Conservation (phyloP, 257 asterid genomes). For the Jaltomata sinuosa region DNA sequence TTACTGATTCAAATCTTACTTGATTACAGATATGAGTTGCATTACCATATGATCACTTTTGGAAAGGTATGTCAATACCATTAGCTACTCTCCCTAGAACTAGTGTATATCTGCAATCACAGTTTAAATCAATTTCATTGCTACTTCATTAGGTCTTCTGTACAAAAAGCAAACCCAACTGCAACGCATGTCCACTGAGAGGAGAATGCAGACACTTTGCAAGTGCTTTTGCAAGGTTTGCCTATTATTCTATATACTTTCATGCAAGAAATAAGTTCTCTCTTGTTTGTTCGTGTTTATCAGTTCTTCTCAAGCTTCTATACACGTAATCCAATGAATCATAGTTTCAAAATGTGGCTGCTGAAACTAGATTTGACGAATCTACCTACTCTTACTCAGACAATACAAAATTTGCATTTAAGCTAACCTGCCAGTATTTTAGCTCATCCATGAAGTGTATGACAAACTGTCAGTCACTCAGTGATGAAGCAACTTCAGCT, state of each 20-base stretch:
- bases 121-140: background rate
- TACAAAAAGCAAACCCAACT: conserved; percentile 50
- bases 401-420: background rate
- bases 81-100: background rate
- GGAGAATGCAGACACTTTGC: conserved; percentile 61
- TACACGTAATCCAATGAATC: background rate
- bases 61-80: conserved; percentile 35
- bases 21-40: conserved; percentile 36
- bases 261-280: background rate
- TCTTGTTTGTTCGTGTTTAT: background rate
- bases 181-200: conserved; percentile 55
- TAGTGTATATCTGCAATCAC: background rate
- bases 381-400: background rate
- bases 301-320: background rate
- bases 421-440: background rate
- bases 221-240: conserved; percentile 50
- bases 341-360: background rate
- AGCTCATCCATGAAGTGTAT: background rate
- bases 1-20: conserved; percentile 1
- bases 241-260: background rate
- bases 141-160: conserved; percentile 30
- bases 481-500: background rate
- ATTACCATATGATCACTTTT: conserved; percentile 49
- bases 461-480: background rate
- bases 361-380: background rate